Evolutionary conservation across 208 protist species (phyloP).

Genomic region (Trypanosoma lewisi): DNA sequence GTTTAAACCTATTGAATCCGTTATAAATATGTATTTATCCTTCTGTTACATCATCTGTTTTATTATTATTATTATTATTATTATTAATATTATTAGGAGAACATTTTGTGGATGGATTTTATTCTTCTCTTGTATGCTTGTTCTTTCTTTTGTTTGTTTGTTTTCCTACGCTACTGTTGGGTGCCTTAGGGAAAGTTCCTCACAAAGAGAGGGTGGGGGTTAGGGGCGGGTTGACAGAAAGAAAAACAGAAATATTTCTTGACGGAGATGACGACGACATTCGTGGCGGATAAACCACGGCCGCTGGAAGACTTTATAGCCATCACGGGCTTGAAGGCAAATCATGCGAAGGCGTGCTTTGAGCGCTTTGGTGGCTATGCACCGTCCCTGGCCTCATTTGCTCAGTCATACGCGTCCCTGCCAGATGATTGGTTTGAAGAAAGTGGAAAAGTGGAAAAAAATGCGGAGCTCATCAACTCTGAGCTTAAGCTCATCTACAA

Average conservation of each 20-base stretch:
- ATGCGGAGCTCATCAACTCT: conserved; percentile 48
- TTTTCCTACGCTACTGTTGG: not conserved
- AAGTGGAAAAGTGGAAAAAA: not conserved
- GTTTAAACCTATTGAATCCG: too few species aligned
- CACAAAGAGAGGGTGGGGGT: not conserved
- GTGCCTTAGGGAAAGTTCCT: not conserved
- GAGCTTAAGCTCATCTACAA: conserved; percentile 63
- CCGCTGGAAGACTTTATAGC: conserved; percentile 47
- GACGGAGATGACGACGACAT: too few species aligned
- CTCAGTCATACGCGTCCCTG: conserved; percentile 54
- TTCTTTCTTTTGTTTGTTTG: not conserved
- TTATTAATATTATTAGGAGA: too few species aligned
- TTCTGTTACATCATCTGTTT: too few species aligned
- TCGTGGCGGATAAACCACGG: conserved; percentile 16
- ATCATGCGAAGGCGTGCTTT: conserved; percentile 58
- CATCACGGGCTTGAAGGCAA: conserved; percentile 61
- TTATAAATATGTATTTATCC: too few species aligned
- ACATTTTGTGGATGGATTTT: too few species aligned
- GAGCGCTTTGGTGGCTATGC: conserved; percentile 55
- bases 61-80: too few species aligned
- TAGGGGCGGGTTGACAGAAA: too few species aligned
- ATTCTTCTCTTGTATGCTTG: too few species aligned
- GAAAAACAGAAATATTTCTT: too few species aligned
- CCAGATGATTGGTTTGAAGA: conserved; percentile 55
- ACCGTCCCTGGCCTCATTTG: conserved; percentile 74